Evolutionary conservation across 2,329 filamentous ascomycete genomes (phyloP), one percentile per base, ranked within the genome.

Genomic region (Colletotrichum australisinense): DNA sequence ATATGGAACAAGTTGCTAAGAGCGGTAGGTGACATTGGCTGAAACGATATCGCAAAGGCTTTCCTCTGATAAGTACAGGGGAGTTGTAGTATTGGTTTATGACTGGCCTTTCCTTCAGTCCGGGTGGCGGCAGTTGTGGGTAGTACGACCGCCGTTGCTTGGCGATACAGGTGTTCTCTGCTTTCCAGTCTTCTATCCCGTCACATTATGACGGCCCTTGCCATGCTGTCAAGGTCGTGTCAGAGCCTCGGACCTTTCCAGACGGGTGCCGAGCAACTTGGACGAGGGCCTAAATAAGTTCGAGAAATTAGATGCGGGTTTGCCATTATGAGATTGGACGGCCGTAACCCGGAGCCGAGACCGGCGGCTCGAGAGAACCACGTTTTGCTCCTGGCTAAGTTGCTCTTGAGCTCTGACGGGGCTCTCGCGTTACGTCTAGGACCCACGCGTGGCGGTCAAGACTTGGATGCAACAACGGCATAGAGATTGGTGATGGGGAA

Each of bases 51-150:
- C 71, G n/a, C 32, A 14, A 35, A 62, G 62, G 30, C 32, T 24
- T 16, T 66, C 12, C 53, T 70, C 35, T 60, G 67, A 70, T 71
- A 62, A 49, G 35, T 19, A 32, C 62, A 73, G 52, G 71, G 67
- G 24, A 35, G 35, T 52, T 49, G 46, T 57, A 16, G 22, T 57
- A 66, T 70, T 42, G 30, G 19, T n/a, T 49, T 32, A 57, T 32
- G 49, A 56, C 46, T 55, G 56, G 58, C 22, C 46, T 30, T 49
- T 69, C 57, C 24, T 63, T 42, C 38, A 19, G 53, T 30, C 53
- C 56, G 67, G 60, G 67, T 63, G 72, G 63, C 72, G 68, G 72
- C 63, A 74, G 67, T 74, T 63, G 68, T 63, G 68, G 69, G 57
- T 46, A 49, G 42, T 59, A 59, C 8, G 71, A 58, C 67, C 55